Evolutionary conservation across 345 rosid genomes (phyloP), one percentile per base, ranked within the genome.

Genomic region (Corchorus capsularis): DNA sequence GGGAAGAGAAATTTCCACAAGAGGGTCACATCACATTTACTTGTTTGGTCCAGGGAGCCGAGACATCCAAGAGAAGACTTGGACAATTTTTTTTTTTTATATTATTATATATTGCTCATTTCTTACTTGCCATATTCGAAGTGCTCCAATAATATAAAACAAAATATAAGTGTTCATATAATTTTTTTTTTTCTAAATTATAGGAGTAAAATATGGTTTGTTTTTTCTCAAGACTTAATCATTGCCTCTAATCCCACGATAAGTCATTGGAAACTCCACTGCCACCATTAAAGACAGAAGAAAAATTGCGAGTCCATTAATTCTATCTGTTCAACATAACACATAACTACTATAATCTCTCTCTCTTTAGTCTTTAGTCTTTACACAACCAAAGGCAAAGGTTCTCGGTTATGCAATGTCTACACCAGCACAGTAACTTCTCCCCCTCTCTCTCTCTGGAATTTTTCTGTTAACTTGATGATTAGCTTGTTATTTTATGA

Each of bases 381-480:
- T 27, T 59, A 10, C 69, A 14, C 56, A 22, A 59, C 43, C 11
- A 34, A 65, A 75, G 75, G n/a, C 45, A 22, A 27, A 39, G 43
- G 43, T 3, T 39, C 43, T 39, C 20, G 16, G 37, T 41, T 54
- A 34, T 20, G 76, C 81, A 39, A 90, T 90, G 88, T 80, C 94
- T 68, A 82, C 87, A 4, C 91, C 94, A 5, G 88, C 80, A 73
- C 89, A 87, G 94, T 90, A 87, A 74, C 75, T 56, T 77, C 75
- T 60, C 73, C 74, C 34, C 63, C 78, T 39, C 65, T 63, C 78
- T 39, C 65, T 63, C 68, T 65, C 74, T 19, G 12, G 22, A 2
- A 3, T 5, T 32, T 55, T 2, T 35, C 32, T 16, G 1, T 59
- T 13, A 17, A 5, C 4, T 74, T 37, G n/a, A 56, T 16, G 62